Base-by-base conservation (phyloP, 495 filamentous ascomycete species). In the Saxophila tyrrhenica region DNA sequence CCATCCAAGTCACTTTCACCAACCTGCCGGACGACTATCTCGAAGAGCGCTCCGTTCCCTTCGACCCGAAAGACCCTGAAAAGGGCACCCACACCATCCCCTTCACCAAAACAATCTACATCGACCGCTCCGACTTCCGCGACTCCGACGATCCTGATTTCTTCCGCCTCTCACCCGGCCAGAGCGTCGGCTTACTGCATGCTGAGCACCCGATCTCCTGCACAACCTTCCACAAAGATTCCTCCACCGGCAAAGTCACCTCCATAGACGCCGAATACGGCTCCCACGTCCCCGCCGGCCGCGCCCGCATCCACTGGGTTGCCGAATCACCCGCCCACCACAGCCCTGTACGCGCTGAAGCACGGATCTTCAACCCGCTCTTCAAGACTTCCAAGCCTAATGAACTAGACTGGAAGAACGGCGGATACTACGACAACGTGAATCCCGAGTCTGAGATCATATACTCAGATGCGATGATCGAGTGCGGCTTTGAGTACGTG, bases 281-380 rank as follows among this genome's bases (percentile, higher is more conserved):
- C 48, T 10, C 48, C 25, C 25, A 59, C 50, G 52, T 59, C 23
- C 43, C 52, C 43, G 22, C 78, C 72, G 69, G 87, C 87, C 51
- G 95, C 91, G 81, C 84, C 0, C 89, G 82, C 67, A 95, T 98
- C 65, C 89, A 95, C 61, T 97, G 91, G 91, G 85, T 95, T 1
- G 79, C 70, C 38, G 72, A 76, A 15, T 75, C 72, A 5, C 66
- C 81, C 15, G 53, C 62, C 10, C 78, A 84, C 50, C 76, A 77
- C 44, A 77, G 76, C 19, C 84, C 84, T 3, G 77, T 87, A 19
- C 79, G 78, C 59, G 85, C 84, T n/a, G 85, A 90, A 65, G 85
- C 81, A 46, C 83, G 91, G 39, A 70, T 91, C 23, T 83, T 89
- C 68, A 85, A 94, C 65, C 71, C 81, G 8, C 77, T 98, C 2